phyloP scores from a whole-genome alignment of 2,329 filamentous ascomycete genomes.

The Penicillium sp. region DNA sequence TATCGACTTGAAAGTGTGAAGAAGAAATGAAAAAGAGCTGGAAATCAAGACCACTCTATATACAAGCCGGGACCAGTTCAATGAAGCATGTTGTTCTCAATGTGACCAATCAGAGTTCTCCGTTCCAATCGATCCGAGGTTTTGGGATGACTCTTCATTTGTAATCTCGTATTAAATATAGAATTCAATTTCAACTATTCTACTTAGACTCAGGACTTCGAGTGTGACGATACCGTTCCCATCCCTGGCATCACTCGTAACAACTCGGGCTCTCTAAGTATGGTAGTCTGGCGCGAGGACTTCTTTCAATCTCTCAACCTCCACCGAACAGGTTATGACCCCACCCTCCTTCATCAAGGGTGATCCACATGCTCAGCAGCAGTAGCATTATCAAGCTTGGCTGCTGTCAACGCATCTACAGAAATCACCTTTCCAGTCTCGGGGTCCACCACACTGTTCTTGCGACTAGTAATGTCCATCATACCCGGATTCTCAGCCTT shows the following conservation, averaged over 20 bases:
- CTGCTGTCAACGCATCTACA: constrained; percentile 14
- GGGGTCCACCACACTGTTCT: constrained; percentile 39
- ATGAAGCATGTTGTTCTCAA: constrained; percentile 38
- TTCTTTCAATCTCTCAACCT: background rate
- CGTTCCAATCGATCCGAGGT: background rate
- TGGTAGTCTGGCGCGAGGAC: too few relatives aligned
- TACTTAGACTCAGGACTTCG: background rate
- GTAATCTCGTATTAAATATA: background rate
- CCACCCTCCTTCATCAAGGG: constrained; percentile 8
- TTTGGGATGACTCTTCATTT: background rate
- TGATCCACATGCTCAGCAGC: constrained; percentile 14
- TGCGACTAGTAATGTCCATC: constrained; percentile 43
- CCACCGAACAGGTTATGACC: background rate
- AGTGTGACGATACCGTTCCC: constrained; percentile 5
- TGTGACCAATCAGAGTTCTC: constrained; percentile 30
- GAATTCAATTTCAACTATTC: background rate
- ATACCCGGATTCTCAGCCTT: constrained; percentile 63
- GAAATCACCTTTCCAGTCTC: constrained; percentile 33
- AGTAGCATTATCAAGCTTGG: background rate
- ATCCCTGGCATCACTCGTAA: constrained; percentile 8
- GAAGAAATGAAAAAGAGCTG: background rate
- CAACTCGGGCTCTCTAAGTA: background rate
- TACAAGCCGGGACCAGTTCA: background rate
- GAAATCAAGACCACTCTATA: background rate
- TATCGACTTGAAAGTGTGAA: background rate